Conservation (phyloP, 495 filamentous ascomycete genomes). For the Friedmanniomyces simplex region DNA sequence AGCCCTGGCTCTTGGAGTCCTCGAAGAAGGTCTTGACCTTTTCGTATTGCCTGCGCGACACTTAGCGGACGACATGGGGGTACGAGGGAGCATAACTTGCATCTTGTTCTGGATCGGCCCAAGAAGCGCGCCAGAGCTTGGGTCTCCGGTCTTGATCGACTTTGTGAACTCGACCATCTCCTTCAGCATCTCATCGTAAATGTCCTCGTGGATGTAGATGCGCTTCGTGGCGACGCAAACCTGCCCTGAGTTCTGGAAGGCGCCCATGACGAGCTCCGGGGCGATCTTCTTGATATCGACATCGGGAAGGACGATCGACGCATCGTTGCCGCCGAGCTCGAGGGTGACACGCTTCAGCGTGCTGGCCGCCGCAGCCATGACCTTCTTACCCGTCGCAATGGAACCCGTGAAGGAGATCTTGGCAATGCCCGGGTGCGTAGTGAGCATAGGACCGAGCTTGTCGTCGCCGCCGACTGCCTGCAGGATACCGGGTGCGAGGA, state of each 20-base stretch:
- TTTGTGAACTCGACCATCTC: slow-evolving; percentile 47
- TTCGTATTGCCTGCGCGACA: slow-evolving; percentile 34
- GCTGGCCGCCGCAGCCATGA: slow-evolving; percentile 25
- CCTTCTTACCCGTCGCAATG: slow-evolving; percentile 28
- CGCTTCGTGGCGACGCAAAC: slow-evolving; percentile 55
- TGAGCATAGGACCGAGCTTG: slow-evolving; percentile 26
- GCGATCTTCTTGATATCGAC: slow-evolving; percentile 53
- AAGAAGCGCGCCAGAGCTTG: slow-evolving; percentile 28
- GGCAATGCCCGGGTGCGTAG: slow-evolving; percentile 21
- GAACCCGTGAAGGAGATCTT: slow-evolving; percentile 31
- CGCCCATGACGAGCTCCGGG: slow-evolving; percentile 43
- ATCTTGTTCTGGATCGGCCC: slow-evolving; percentile 46
- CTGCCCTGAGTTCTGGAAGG: slow-evolving; percentile 53
- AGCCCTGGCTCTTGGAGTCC: slow-evolving; percentile 27
- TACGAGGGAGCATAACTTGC: slow-evolving; percentile 28
- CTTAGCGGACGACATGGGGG: slow-evolving; percentile 16
- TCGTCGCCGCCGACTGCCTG: slow-evolving; percentile 51
- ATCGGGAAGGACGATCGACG: slow-evolving; percentile 54
- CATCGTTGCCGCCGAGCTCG: slow-evolving; percentile 59
- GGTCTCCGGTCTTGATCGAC: slow-evolving; percentile 31
- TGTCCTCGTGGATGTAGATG: slow-evolving; percentile 57
- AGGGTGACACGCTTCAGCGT: slow-evolving; percentile 38
- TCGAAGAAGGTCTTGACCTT: slow-evolving; percentile 28
- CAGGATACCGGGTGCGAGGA: slow-evolving; percentile 57
- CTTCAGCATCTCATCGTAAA: slow-evolving; percentile 52